Base-by-base conservation (phyloP, 805 yeast genomes). In the Jamesozyma spencerorum region DNA sequence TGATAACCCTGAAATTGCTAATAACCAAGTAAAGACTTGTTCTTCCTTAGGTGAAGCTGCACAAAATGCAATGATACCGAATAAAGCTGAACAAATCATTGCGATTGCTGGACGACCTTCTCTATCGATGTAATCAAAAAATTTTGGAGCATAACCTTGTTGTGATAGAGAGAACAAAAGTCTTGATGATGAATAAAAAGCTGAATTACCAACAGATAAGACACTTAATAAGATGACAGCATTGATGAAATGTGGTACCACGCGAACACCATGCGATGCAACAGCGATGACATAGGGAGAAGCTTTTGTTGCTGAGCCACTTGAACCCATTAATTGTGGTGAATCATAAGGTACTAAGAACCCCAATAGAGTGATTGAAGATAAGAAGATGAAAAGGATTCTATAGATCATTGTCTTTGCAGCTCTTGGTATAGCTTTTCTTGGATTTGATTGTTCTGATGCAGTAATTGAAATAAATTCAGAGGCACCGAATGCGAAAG, bases 251-350 rank as follows among this genome's bases (percentile, higher is more conserved):
- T 77, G 81, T 48, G 79, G 74, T 36, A 78, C 67, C 5, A 73
- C 79, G 18, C 64, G 69, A 36, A 76, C 71, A 37, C 81, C 79
- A 58, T 68, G 60, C 62, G 69, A 39, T 29, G 71, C 66, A 43
- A 81, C 71, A 26, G 88, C 86, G 60, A 82, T 73, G 51, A 81
- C 88, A 55, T 81, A 81, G 29, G 90, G 90, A 15, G 88, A 81
- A 17, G 84, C 80, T 27, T 61, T 62, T n/a, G 78, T 60, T 48
- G 72, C 76, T 20, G 64, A 62, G 35, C 72, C 66, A 14, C 65
- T 55, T 1, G 71, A 52, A 36, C 79, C 78, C 51, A 69, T 59
- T 42, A 77, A 61, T 50, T 74, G 65, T 5, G 63, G 57, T 47
- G 77, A 71, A 57, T 66, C 62, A 60, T 71, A 77, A 37, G 86